Evolutionary conservation across 1,284 basidiomycete species (phyloP), one percentile per base, ranked within the genome.

Genomic region (Ustilago crameri): DNA sequence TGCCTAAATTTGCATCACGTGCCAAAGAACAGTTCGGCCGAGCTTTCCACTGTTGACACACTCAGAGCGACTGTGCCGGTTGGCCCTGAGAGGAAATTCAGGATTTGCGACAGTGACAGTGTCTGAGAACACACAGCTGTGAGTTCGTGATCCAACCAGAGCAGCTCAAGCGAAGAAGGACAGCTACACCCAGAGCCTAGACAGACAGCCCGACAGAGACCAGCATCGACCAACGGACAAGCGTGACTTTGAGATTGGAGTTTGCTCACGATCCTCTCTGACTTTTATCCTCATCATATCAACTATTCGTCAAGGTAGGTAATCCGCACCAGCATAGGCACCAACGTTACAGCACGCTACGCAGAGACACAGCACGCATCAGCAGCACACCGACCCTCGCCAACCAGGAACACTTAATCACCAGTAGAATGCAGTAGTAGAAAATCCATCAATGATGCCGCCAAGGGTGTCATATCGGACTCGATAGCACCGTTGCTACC

Each of bases 301-400:
- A 67, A 72, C 55, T 59, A 72, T 67, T 49, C 64, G 55, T 72
- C 69, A 72, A 72, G 64, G 69, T 72, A 72, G 59, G 69, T 72
- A 40, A 27, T 35, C 64, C 24, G 32, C 34, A 51, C 17, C 56
- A 60, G 46, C 63, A 45, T 12, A 46, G 15, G 42, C 26, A 23
- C 53, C 32, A 45, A 24, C 18, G 37, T 48, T 55, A 34, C 60
- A 53, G 48, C 55, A 58, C 15, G 32, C 30, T 26, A 34, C 37
- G 42, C 38, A 55, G 56, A 64, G 60, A 58, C 56, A 63, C 52
- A 60, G 60, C 49, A 69, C 52, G 45, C 47, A 51, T n/a, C 47
- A 50, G 35, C 56, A 51, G 48, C 51, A 55, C 9, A 10, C 10
- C 51, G 2, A 35, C n/a, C 22, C 22, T 18, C 48, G 26, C 32